Evolutionary conservation across 208 protist species (phyloP).

Genomic region (Crithidia mellificae): DNA sequence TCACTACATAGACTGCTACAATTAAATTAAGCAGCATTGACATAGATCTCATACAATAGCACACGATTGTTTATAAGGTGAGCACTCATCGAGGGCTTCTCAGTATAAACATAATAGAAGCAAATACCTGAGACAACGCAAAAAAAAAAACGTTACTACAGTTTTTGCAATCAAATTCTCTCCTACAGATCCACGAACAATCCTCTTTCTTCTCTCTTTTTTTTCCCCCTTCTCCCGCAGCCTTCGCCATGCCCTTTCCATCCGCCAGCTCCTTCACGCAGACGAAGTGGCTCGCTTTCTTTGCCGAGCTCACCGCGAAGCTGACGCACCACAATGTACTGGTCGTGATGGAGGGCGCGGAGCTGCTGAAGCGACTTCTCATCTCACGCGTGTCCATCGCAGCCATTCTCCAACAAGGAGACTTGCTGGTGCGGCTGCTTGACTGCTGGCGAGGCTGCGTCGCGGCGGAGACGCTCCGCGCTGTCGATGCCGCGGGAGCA

Average conservation of each 20-base stretch:
- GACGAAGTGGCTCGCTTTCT: conserved; percentile 84
- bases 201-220: conserved; percentile 3
- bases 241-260: conserved; percentile 58
- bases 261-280: conserved; percentile 55
- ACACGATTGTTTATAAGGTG: too few relatives aligned
- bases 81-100: too few relatives aligned
- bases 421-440: conserved; percentile 55
- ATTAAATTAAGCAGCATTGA: too few relatives aligned
- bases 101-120: too few relatives aligned
- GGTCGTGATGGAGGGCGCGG: conserved; percentile 78
- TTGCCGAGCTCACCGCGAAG: conserved; percentile 84
- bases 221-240: background rate
- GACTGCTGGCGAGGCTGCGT: conserved; percentile 60
- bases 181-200: background rate
- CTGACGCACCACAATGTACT: conserved; percentile 81
- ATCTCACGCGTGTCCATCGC: conserved; percentile 71
- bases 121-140: too few relatives aligned
- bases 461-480: conserved; percentile 27
- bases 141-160: too few relatives aligned
- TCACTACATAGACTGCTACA: too few relatives aligned
- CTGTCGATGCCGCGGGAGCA: background rate
- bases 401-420: conserved; percentile 78
- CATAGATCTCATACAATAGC: too few relatives aligned
- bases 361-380: conserved; percentile 72
- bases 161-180: too few relatives aligned